Evolutionary conservation across 164 flowering plant genomes (phyloP), one percentile per base, ranked within the genome.

Genomic region (Houttuynia cordata): DNA sequence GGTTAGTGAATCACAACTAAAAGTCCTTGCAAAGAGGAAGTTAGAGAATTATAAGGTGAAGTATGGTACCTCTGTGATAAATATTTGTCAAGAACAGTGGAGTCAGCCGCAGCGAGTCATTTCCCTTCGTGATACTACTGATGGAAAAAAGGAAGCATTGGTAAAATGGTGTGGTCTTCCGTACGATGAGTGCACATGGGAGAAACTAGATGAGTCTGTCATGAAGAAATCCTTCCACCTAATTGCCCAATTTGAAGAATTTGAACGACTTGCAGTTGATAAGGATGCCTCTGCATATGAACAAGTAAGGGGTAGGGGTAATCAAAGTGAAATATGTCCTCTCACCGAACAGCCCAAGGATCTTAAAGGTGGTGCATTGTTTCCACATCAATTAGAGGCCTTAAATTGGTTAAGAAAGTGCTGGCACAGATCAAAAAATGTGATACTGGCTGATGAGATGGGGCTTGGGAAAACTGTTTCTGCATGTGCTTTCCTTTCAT

Each of bases 151-250:
- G 59, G 92, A 88, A 77, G 99, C 79, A 60, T 79, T 80, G 67
- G 78, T 91, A 39, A 94, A 91, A 69, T 94, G 99, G 99, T 76
- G 73, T 53, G 87, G 91, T 24, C 93, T 94, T 20, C 82, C 93
- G 53, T 94, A 94, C 71, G 97, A 91, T 74, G 99, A 91, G 67
- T 91, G 99, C 78, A 91, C 97, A 51, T 94, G 99, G 99, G 99
- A 94, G 71, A 83, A 78, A 61, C 62, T 81, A 58, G 85, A 85
- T 69, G 90, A 88, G 67, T 82, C 90, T 68, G 78, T 74, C 41
- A 59, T 94, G 64, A 55, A 75, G 63, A 75, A 76, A 8, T 78
- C 70, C 49, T 62, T 75, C 0, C 77, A 84, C 68, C 64, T 94
- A 67, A 70, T 87, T 66, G 80, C 78, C 57, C 65, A 71, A 21